Conservation (phyloP, 306 rosid species). For the Datisca glomerata region DNA sequence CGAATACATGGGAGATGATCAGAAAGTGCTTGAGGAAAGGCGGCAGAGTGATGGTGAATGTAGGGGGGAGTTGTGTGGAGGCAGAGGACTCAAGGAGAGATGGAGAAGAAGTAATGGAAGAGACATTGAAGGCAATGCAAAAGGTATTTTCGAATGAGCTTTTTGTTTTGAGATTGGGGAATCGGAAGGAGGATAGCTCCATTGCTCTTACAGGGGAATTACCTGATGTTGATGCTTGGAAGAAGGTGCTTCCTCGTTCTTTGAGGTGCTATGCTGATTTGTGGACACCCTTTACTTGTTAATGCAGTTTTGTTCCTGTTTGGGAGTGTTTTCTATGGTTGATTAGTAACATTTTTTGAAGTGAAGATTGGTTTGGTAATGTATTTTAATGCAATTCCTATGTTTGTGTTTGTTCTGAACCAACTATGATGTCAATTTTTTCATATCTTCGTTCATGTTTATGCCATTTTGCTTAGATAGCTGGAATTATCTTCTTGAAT, state of each 20-base stretch:
- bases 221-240: constrained; percentile 46
- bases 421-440: no score
- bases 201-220: constrained; percentile 72
- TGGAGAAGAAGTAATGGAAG: constrained; percentile 51
- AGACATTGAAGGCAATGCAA: constrained; percentile 59
- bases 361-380: no score
- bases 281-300: constrained; percentile 31
- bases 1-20: constrained; percentile 53
- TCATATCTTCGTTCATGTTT: no score
- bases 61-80: constrained; percentile 92
- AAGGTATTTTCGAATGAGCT: constrained; percentile 36
- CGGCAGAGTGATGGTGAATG: constrained; percentile 87
- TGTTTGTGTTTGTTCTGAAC: no score
- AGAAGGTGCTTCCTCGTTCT: constrained; percentile 30
- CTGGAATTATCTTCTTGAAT: no score
- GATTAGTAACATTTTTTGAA: no score
- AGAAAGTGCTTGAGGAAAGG: constrained; percentile 53
- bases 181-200: constrained; percentile 62
- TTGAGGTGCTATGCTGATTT: constrained; percentile 31
- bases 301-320: no score
- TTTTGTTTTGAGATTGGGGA: constrained; percentile 51
- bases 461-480: no score
- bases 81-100: constrained; percentile 52
- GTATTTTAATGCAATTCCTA: no score
- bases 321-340: no score